A percentile compares a stretch with the other conserved stretches of the same genome.
Evolutionary conservation across 345 rosid species (phyloP).

Genomic region (Kandelia obovata): DNA sequence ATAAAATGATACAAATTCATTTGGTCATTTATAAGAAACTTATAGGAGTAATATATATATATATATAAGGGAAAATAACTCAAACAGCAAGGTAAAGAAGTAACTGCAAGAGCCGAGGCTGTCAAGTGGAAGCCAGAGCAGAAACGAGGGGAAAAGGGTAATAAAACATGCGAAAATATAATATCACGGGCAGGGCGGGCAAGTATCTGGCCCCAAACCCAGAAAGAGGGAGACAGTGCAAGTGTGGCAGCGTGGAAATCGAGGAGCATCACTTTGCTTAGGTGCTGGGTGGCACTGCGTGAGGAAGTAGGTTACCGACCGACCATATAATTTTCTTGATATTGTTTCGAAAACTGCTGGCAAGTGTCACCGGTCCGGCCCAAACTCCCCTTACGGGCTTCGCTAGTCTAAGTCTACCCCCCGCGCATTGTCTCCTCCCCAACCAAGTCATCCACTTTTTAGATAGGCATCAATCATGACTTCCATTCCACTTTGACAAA

Average conservation of each 20-base stretch:
- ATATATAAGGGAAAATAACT: neutral
- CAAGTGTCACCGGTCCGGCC: neutral
- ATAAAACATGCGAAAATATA: neutral
- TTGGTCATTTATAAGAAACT: neutral
- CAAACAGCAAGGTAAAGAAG: neutral
- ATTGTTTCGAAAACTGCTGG: neutral
- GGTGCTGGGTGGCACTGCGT: constrained; percentile 1
- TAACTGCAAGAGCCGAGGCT: neutral
- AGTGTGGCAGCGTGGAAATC: constrained; percentile 18
- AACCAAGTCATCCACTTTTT: too few relatives aligned
- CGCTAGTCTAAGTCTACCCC: too few relatives aligned
- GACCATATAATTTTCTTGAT: neutral
- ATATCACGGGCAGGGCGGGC: neutral
- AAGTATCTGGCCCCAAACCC: neutral
- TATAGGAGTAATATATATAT: too few relatives aligned
- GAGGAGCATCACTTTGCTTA: constrained; percentile 9
- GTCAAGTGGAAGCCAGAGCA: neutral
- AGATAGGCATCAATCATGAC: too few relatives aligned
- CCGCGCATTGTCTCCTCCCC: too few relatives aligned
- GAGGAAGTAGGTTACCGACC: constrained; percentile 5
- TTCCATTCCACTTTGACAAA: too few relatives aligned
- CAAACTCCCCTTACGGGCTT: neutral
- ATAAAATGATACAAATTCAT: neutral
- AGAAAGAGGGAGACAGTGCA: neutral
- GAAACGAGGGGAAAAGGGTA: neutral